These are phyloP conservation scores for Chalciporus piperatus DNA, from an alignment of 768 basidiomycete species.

Conservation along the genomic window DNA sequence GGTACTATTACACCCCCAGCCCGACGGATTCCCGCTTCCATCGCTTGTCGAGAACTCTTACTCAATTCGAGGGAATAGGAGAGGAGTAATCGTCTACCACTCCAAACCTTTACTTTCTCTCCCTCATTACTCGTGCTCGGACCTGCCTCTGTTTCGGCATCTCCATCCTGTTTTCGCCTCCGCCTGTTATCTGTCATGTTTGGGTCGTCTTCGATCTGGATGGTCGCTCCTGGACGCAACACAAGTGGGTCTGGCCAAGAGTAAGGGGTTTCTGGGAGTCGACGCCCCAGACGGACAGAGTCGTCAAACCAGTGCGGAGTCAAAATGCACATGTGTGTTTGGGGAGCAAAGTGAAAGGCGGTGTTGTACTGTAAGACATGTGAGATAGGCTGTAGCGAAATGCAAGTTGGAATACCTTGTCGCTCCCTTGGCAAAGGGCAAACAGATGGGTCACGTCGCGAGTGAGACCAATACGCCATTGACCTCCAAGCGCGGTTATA, in stretches of 20 bases:
- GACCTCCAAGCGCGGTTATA: constrained; percentile 74
- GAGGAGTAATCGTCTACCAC: constrained; percentile 57
- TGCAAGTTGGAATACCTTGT: constrained; percentile 32
- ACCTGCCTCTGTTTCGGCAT: constrained; percentile 17
- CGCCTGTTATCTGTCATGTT: constrained; percentile 18
- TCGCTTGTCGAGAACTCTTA: constrained; percentile 45
- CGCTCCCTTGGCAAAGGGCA: constrained; percentile 47
- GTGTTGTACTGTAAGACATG: constrained; percentile 36
- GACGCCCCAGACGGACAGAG: constrained; percentile 54
- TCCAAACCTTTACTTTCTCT: constrained; percentile 53
- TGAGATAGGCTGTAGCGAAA: background rate
- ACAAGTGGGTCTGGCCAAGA: constrained; percentile 73
- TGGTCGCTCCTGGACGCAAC: constrained; percentile 29
- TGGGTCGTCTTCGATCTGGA: constrained; percentile 14
- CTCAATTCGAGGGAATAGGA: constrained; percentile 55
- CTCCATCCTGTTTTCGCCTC: constrained; percentile 24
- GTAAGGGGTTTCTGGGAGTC: constrained; percentile 53
- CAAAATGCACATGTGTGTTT: constrained; percentile 63
- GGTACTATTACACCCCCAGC: constrained; percentile 58
- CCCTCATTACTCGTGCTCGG: constrained; percentile 12
- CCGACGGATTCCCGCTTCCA: constrained; percentile 57
- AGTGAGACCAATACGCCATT: constrained; percentile 74
- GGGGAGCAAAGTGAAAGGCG: constrained; percentile 55
- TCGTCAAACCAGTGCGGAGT: constrained; percentile 95
- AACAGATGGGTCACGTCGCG: constrained; percentile 88